Evolutionary conservation across 495 filamentous ascomycete genomes (phyloP).

Genomic region (Pseudomonodictys pantanalensis): DNA sequence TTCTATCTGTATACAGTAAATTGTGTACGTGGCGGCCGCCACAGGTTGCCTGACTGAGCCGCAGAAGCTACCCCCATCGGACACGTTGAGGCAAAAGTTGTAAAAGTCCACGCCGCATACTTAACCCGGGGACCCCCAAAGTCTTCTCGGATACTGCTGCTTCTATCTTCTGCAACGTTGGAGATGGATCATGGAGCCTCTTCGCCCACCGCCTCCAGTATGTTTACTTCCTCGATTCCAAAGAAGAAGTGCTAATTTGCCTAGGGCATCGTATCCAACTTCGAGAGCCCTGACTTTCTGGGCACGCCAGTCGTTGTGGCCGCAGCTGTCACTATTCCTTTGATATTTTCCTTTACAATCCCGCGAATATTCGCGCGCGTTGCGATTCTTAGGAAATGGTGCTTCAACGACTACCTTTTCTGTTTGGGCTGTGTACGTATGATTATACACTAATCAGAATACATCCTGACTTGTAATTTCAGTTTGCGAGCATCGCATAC

Average conservation of each 20-base stretch:
- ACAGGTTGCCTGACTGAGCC: not conserved
- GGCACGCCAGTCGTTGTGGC: conserved; percentile 22
- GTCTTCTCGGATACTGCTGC: not conserved
- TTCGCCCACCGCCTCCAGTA: conserved; percentile 21
- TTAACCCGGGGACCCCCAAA: conserved; percentile 9
- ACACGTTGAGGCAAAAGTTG: not conserved
- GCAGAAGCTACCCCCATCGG: not conserved
- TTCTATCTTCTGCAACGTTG: not conserved
- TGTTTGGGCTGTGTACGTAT: conserved; percentile 13
- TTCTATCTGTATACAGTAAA: too few relatives aligned
- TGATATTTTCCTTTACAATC: conserved; percentile 11
- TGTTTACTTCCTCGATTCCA: not conserved
- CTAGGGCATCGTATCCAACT: conserved; percentile 20
- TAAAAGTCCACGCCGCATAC: not conserved
- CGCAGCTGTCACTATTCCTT: conserved; percentile 10
- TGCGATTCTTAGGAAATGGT: conserved; percentile 14
- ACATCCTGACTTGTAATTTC: not conserved
- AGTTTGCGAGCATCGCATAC: conserved; percentile 13
- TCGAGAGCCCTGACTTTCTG: conserved; percentile 15
- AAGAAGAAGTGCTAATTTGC: not conserved
- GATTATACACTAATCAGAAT: not conserved
- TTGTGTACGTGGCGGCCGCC: not conserved
- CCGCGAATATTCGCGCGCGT: conserved; percentile 8
- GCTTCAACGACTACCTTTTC: conserved; percentile 14
- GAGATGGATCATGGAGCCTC: conserved; percentile 19